A percentile compares a stretch with the other conserved stretches of the same genome.
These are phyloP conservation scores for Escallonia rubra DNA, from an alignment of 129 eudicot genomes.

Conservation along the genomic window DNA sequence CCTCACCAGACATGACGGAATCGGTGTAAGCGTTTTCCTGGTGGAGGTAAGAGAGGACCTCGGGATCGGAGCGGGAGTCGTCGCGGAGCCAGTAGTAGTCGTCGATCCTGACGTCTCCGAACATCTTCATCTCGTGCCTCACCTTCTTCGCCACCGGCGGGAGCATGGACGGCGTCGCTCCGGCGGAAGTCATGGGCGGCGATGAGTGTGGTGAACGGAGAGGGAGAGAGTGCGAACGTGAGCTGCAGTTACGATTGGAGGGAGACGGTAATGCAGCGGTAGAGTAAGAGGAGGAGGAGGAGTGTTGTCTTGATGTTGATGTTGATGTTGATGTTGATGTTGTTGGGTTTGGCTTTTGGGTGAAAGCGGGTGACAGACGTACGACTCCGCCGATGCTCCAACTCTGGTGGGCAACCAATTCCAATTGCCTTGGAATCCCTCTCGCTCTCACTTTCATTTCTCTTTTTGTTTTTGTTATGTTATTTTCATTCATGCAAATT, in stretches of 20 bases:
- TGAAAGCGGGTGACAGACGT: background rate
- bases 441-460: too few relatives aligned
- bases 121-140: slow-evolving; percentile 72
- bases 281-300: too few relatives aligned
- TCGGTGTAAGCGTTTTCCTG: slow-evolving; percentile 69
- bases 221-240: too few relatives aligned
- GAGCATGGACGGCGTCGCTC: background rate
- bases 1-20: slow-evolving; percentile 62
- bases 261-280: background rate
- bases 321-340: too few relatives aligned
- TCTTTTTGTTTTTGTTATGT: too few relatives aligned
- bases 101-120: slow-evolving; percentile 80
- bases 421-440: too few relatives aligned
- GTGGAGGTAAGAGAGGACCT: slow-evolving; percentile 43
- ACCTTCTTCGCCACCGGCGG: slow-evolving; percentile 75
- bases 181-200: background rate
- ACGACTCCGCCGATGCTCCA: too few relatives aligned
- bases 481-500: too few relatives aligned
- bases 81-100: slow-evolving; percentile 94
- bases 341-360: background rate
- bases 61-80: slow-evolving; percentile 70
- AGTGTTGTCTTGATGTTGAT: too few relatives aligned
- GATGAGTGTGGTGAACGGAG: too few relatives aligned
- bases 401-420: too few relatives aligned
- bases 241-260: background rate